A percentile compares a stretch with the other conserved stretches of the same genome.
These are phyloP conservation scores for Calonectria pauciramosa DNA, from an alignment of 2,329 filamentous ascomycete genomes.

Conservation along the genomic window DNA sequence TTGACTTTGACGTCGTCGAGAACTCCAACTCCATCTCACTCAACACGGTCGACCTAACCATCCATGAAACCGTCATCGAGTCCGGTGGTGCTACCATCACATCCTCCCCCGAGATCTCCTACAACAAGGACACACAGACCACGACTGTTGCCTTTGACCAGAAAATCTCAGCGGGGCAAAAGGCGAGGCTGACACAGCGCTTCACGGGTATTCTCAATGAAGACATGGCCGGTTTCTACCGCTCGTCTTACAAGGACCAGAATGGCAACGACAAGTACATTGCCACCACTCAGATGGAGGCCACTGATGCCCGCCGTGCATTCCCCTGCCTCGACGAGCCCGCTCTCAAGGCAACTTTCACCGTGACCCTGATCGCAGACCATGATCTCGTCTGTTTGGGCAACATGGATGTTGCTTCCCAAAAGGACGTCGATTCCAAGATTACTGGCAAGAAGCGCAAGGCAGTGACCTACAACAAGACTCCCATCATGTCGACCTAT, in stretches of 20 bases:
- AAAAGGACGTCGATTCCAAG: constrained; percentile 78
- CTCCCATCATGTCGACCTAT: constrained; percentile 96
- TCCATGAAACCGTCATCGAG: constrained; percentile 72
- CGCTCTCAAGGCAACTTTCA: constrained; percentile 92
- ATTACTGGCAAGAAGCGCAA: constrained; percentile 76
- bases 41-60: constrained; percentile 89
- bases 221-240: constrained; percentile 98
- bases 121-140: constrained; percentile 85
- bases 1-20: constrained; percentile 89
- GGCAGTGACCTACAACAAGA: constrained; percentile 91
- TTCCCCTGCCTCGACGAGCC: constrained; percentile 99
- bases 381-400: constrained; percentile 92
- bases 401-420: constrained; percentile 94
- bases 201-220: constrained; percentile 89
- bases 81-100: constrained; percentile 62
- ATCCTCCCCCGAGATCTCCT: constrained; percentile 65
- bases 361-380: constrained; percentile 90
- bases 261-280: constrained; percentile 86
- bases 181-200: constrained; percentile 72
- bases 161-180: constrained; percentile 78
- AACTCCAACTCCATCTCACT: constrained; percentile 88
- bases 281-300: constrained; percentile 96
- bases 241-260: constrained; percentile 89
- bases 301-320: constrained; percentile 90
- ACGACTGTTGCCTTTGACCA: constrained; percentile 86